Conservation (phyloP, 192 early-diverging fungal species). For the Thamnidium elegans region DNA sequence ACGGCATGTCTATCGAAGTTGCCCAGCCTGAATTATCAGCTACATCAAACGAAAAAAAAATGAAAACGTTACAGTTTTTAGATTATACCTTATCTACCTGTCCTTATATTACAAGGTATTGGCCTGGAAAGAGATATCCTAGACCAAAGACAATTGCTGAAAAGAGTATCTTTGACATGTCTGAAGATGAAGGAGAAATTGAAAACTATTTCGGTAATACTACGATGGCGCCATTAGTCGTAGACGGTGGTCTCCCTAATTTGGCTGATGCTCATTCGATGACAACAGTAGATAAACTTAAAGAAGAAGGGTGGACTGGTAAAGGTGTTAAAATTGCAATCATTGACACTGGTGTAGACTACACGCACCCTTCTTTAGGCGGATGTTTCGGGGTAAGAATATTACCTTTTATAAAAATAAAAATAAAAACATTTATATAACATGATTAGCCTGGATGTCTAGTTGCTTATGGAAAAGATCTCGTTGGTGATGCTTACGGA, state of each 20-base stretch:
- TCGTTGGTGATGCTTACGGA: constrained; percentile 57
- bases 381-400: constrained; percentile 51
- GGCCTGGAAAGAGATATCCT: not conserved
- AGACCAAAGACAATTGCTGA: not conserved
- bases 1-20: not conserved
- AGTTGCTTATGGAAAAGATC: constrained; percentile 59
- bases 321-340: constrained; percentile 64
- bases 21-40: not conserved
- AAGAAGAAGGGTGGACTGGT: constrained; percentile 44
- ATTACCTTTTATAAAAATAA: not conserved
- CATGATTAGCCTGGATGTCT: constrained; percentile 40
- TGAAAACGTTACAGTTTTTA: not conserved
- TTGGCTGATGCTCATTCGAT: constrained; percentile 38
- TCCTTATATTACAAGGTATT: not conserved
- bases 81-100: not conserved
- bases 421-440: not conserved
- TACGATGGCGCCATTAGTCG: not conserved
- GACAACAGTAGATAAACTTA: constrained; percentile 51
- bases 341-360: constrained; percentile 60
- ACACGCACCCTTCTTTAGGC: constrained; percentile 61
- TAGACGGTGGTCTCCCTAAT: constrained; percentile 16
- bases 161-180: not conserved
- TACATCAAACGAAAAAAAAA: not conserved
- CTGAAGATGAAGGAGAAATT: not conserved
- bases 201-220: not conserved